Percentiles rank a stretch among this genome's conserved stretches.
phyloP scores from a whole-genome alignment of 2,329 filamentous ascomycete genomes.

The Cytospora schulzeri region DNA sequence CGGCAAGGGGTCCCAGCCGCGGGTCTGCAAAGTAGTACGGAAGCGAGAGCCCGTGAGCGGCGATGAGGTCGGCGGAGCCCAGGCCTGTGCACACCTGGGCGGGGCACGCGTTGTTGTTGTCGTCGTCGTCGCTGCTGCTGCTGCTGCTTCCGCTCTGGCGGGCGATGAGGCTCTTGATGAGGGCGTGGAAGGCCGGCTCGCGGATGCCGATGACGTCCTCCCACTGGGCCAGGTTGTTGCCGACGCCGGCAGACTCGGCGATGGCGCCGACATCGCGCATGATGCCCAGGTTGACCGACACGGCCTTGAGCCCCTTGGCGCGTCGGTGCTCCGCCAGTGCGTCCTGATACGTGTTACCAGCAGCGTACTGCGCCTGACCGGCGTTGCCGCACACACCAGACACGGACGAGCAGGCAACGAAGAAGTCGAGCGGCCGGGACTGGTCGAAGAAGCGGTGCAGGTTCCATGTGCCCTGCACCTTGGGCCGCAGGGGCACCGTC shows the following conservation, averaged over 20 bases:
- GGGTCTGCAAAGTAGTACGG: slow-evolving; percentile 26
- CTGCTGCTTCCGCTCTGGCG: slow-evolving; percentile 17
- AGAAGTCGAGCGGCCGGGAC: slow-evolving; percentile 21
- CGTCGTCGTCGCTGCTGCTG: too few species aligned
- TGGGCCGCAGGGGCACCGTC: slow-evolving; percentile 19
- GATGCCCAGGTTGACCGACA: slow-evolving; percentile 33
- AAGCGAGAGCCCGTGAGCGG: slow-evolving; percentile 18
- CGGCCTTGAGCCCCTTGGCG: slow-evolving; percentile 30
- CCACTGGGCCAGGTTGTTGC: slow-evolving; percentile 26
- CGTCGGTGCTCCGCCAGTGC: slow-evolving; percentile 32
- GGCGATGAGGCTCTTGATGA: slow-evolving; percentile 28
- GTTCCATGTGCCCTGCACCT: slow-evolving; percentile 26
- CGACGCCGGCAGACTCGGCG: slow-evolving; percentile 19
- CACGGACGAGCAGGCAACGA: slow-evolving; percentile 24
- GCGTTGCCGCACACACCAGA: slow-evolving; percentile 23
- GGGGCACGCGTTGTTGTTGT: slow-evolving; percentile 8
- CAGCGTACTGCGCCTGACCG: slow-evolving; percentile 30
- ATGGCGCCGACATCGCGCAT: slow-evolving; percentile 33
- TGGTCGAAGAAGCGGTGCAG: slow-evolving; percentile 20
- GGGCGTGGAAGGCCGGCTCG: slow-evolving; percentile 30
- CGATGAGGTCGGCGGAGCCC: slow-evolving; percentile 22
- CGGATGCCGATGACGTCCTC: slow-evolving; percentile 30
- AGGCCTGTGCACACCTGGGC: slow-evolving; percentile 25
- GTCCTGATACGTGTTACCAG: slow-evolving; percentile 41
- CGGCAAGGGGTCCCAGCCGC: slow-evolving; percentile 20